phyloP scores from a whole-genome alignment of 2,329 filamentous ascomycete genomes.

The Fusarium hainanense region DNA sequence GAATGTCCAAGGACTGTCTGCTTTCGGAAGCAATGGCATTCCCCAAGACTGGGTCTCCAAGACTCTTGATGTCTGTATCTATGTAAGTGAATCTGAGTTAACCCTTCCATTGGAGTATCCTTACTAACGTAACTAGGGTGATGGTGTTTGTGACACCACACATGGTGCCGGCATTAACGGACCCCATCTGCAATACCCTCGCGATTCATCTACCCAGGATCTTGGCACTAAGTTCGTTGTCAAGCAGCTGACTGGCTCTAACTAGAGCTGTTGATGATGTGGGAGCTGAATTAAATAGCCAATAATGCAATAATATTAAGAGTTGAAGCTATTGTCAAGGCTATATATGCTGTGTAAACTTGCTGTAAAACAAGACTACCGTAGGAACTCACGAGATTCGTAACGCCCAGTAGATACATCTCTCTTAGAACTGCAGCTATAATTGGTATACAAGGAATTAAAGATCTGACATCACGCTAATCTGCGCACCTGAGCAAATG shows the following conservation, averaged over 20 bases:
- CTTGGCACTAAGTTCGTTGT: slow-evolving; percentile 17
- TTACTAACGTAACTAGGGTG: slow-evolving; percentile 2
- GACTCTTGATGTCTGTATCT: slow-evolving; percentile 21
- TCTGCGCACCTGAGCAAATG: too few relatives aligned
- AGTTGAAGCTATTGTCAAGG: background rate
- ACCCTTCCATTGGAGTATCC: accelerated
- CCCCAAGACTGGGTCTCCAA: slow-evolving; percentile 6
- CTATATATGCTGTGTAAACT: background rate
- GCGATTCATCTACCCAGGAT: slow-evolving; percentile 4
- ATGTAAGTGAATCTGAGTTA: background rate
- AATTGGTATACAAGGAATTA: too few relatives aligned
- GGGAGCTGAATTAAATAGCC: background rate
- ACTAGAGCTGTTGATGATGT: background rate
- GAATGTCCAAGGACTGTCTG: slow-evolving; percentile 11
- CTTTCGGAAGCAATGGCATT: background rate
- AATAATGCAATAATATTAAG: background rate
- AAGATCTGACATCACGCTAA: too few relatives aligned
- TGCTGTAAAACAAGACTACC: background rate
- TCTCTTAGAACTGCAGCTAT: too few relatives aligned
- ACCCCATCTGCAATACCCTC: slow-evolving; percentile 13
- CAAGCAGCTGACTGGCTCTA: slow-evolving; percentile 7
- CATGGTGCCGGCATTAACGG: slow-evolving; percentile 11
- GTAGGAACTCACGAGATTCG: too few relatives aligned
- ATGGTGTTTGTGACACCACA: slow-evolving; percentile 18
- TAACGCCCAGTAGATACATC: too few relatives aligned